Conservation (phyloP, 805 yeast genomes). For the Candida sithepensis region DNA sequence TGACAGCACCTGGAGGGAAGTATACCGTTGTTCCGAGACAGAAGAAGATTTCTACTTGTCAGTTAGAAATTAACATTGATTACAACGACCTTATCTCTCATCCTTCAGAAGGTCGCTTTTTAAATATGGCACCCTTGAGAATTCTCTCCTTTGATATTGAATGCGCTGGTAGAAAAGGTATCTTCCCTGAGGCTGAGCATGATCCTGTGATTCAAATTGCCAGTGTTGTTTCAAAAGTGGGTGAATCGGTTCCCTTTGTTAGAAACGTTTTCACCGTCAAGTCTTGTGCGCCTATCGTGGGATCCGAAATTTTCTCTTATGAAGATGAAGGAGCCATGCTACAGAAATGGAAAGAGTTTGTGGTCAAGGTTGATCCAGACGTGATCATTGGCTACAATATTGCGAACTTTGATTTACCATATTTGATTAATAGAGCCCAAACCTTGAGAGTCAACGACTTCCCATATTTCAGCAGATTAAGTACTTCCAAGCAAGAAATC, state of each 20-base stretch:
- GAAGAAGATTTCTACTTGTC: constrained; percentile 67
- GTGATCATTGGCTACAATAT: constrained; percentile 95
- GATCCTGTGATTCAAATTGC: constrained; percentile 98
- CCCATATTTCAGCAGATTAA: constrained; percentile 84
- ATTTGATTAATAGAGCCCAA: constrained; percentile 79
- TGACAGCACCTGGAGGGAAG: constrained; percentile 75
- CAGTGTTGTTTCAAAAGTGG: constrained; percentile 81
- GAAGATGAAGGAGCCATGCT: constrained; percentile 79
- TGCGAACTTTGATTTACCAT: constrained; percentile 93
- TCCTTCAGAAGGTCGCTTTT: constrained; percentile 90
- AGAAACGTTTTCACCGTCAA: constrained; percentile 92
- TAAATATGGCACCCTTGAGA: constrained; percentile 89
- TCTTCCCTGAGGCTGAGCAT: constrained; percentile 90
- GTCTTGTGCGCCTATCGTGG: constrained; percentile 89
- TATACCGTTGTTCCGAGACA: constrained; percentile 45
- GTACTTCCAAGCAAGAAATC: constrained; percentile 65
- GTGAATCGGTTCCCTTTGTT: constrained; percentile 84
- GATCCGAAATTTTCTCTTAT: constrained; percentile 81
- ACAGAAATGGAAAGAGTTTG: constrained; percentile 80
- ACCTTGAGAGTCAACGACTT: constrained; percentile 63
- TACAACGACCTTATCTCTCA: constrained; percentile 72
- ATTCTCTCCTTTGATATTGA: constrained; percentile 94
- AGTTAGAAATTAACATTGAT: constrained; percentile 72
- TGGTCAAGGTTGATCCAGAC: constrained; percentile 86
- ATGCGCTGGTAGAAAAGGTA: constrained; percentile 96